phyloP scores from a whole-genome alignment of 2,329 filamentous ascomycete genomes.

The Fusarium paranaense region DNA sequence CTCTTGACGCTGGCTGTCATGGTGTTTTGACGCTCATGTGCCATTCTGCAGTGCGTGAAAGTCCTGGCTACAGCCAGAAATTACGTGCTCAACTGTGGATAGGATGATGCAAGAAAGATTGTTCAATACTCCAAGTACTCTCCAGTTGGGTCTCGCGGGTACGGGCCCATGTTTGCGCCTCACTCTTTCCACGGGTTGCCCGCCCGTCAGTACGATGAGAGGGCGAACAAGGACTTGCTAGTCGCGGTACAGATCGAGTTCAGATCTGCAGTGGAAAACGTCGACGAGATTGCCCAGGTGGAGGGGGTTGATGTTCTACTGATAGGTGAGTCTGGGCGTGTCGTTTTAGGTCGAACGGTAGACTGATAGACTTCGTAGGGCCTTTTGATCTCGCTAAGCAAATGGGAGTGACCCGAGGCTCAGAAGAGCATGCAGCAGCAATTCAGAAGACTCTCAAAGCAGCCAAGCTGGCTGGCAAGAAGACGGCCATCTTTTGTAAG shows the following conservation, averaged over 20 bases:
- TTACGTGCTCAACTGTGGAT: background rate
- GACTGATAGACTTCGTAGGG: background rate
- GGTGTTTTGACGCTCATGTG: background rate
- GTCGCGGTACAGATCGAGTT: background rate
- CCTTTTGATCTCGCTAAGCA: background rate
- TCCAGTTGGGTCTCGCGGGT: background rate
- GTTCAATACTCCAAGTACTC: background rate
- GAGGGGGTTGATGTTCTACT: background rate
- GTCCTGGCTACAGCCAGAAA: background rate
- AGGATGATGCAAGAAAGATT: background rate
- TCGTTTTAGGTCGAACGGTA: background rate
- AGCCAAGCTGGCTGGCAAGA: background rate
- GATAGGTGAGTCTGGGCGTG: background rate
- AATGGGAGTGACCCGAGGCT: background rate
- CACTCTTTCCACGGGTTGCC: background rate
- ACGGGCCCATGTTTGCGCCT: background rate
- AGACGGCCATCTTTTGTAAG: background rate
- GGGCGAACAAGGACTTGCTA: background rate
- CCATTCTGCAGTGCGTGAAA: background rate
- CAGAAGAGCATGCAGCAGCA: background rate
- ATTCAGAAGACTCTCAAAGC: background rate
- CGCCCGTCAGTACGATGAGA: background rate
- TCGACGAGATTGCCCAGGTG: background rate
- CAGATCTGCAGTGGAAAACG: background rate
- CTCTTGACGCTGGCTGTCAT: background rate